These are phyloP conservation scores for Barnettozyma pratensis DNA, from an alignment of 805 yeast genomes.

Conservation along the genomic window DNA sequence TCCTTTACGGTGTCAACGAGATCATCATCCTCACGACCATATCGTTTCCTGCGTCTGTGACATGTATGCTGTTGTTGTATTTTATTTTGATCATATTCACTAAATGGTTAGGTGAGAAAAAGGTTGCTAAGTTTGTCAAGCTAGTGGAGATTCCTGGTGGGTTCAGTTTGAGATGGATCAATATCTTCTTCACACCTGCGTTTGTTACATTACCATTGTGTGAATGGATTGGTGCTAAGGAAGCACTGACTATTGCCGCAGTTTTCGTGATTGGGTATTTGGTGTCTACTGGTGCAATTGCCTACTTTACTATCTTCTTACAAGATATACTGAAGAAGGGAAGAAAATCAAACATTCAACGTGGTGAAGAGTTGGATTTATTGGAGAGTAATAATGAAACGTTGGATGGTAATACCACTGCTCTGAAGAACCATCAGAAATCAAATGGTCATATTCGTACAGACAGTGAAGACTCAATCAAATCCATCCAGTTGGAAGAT, in stretches of 20 bases:
- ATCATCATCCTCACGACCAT: conserved; percentile 28
- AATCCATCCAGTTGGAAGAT: neutral
- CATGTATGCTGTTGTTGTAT: conserved; percentile 61
- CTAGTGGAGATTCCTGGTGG: conserved; percentile 58
- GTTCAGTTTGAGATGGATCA: conserved; percentile 71
- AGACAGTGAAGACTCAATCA: neutral
- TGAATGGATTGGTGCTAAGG: conserved; percentile 57
- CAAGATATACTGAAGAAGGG: conserved; percentile 26
- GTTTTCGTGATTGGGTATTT: conserved; percentile 66
- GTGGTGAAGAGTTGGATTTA: conserved; percentile 27
- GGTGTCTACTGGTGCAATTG: conserved; percentile 43
- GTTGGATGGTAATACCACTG: conserved; percentile 12
- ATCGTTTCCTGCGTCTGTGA: conserved; percentile 64
- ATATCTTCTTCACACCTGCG: conserved; percentile 72
- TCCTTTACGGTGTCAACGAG: conserved; percentile 24
- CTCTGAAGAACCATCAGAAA: neutral
- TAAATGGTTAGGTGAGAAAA: conserved; percentile 30
- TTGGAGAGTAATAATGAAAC: conserved; percentile 3
- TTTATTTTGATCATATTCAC: conserved; percentile 37
- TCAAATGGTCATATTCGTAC: neutral
- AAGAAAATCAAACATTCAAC: conserved; percentile 19
- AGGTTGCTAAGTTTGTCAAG: conserved; percentile 22
- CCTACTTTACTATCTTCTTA: conserved; percentile 40
- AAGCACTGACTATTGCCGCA: conserved; percentile 69
- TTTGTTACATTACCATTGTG: conserved; percentile 68